Base-by-base conservation (phyloP, 257 asterid genomes). In the Datura wrightii region DNA sequence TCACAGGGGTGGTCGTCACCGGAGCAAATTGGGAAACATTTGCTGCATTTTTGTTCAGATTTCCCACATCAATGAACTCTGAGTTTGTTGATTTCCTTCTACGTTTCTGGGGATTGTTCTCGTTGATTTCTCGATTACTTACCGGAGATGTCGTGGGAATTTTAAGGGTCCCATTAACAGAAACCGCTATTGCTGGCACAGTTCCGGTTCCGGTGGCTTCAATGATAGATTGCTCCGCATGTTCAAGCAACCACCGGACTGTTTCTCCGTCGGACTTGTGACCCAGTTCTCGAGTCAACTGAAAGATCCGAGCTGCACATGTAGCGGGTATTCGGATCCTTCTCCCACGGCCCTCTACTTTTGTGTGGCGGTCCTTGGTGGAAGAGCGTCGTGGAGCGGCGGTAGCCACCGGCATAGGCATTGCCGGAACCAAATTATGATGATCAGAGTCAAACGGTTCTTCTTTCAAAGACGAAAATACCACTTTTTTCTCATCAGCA, bases 321-420 rank as follows among this genome's bases (percentile, higher is more conserved):
- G 84, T 80, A 11, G 84, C 84, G 10, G 84, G 84, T 80, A 80
- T 80, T 42, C 84, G 84, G 54, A 80, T 80, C 59, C 84, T 80
- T 55, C 84, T 10, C 1, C 84, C 84, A 42, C 84, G 84, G 0
- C 84, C 84, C 9, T 80, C 84, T 7, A 80, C 84, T 31, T 80
- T 80, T 2, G 72, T 80, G 59, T 80, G 84, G 56, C 84, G 84
- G 59, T 80, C 84, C 19, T 80, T 80, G 2, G 84, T 80, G 44
- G 84, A 80, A 10, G 74, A 42, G 34, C 84, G 14, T 55, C 74
- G 34, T 0, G 63, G 82, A 0, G 65, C 11, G 65, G 65, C 1
- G 14, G 46, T 9, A 3, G 62, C 24, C 41, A 46, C 84, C 46
- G 74, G 44, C 24, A 46, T 55, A 42, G 44, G 44, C 46, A 42